Base-by-base conservation (phyloP, 192 early-diverging fungal genomes). In the Podila epigama region DNA sequence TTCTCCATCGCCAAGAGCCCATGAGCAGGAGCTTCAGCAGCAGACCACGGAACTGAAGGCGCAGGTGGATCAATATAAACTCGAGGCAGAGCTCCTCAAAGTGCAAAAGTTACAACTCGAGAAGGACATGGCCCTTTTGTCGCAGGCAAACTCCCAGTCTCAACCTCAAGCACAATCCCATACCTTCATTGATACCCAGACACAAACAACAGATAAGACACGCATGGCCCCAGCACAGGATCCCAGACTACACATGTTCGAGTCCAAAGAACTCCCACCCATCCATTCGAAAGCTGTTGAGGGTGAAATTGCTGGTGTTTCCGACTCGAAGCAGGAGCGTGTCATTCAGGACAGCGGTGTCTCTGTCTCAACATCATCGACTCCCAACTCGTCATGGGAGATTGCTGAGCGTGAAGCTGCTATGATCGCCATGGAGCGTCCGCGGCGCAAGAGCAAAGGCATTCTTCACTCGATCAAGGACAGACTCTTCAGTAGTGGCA, bases 361-460 rank as follows among this genome's bases (percentile, higher is more conserved):
- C 3, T 77, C 73, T 6, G 73, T 68, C 1, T 77, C 73, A 10
- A 77, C 73, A 0, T 58, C 60, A 6, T 77, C 73, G 15, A 77
- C 73, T 13, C 73, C 73, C 5, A 65, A 77, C 22, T 77, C 73
- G 0, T 77, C 73, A 20, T 77, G 73, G 73, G 73, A 77, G 33
- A 33, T 77, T 18, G 25, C 73, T 29, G 73, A 77, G 34, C 40
- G 73, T 34, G 73, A 77, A 9, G 51, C 48, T 2, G 58, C 73
- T 33, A 36, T 42, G 5, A 51, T 60, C 1, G 44, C 42, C 20
- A 7, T 33, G 12, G 73, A 68, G 20, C 20, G 73, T 28, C 65
- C 73, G 8, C 65, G 73, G n/a, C 53, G 73, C 48, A 77, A 77
- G 56, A 77, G 73, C 28, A 77, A 77, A 33, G 73, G 73, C 0